phyloP scores from a whole-genome alignment of 495 filamentous ascomycete species.

The Annulohypoxylon nitens region DNA sequence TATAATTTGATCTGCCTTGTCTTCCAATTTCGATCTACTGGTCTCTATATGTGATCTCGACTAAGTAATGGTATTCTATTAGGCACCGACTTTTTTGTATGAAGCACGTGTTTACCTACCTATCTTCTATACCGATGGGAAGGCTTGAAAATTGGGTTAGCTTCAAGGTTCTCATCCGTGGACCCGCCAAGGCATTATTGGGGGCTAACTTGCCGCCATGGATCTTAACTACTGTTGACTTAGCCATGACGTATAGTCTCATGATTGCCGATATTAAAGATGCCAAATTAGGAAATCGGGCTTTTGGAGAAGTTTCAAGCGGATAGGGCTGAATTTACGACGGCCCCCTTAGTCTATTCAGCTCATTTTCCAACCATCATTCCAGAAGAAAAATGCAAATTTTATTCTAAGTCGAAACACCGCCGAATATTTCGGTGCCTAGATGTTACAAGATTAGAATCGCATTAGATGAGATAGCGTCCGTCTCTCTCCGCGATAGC shows the following conservation, averaged over 20 bases:
- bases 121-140: neutral
- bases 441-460: neutral
- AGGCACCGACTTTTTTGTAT: neutral
- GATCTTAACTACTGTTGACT: neutral
- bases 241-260: slow-evolving; percentile 5
- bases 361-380: neutral
- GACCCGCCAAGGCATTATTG: neutral
- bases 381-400: neutral
- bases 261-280: neutral
- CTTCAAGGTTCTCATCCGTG: neutral
- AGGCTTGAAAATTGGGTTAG: neutral
- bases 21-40: neutral
- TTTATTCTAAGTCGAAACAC: neutral
- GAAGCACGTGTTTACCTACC: slow-evolving; percentile 7
- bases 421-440: neutral
- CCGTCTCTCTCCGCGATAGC: neutral
- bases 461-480: neutral
- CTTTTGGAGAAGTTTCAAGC: neutral
- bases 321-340: slow-evolving; percentile 5
- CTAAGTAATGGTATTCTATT: neutral
- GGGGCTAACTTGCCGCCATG: neutral
- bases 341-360: neutral
- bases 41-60: neutral
- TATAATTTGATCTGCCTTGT: slow-evolving; percentile 28
- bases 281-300: neutral